Evolutionary conservation across 345 rosid genomes (phyloP).

Genomic region (Bruguiera gymnorhiza): DNA sequence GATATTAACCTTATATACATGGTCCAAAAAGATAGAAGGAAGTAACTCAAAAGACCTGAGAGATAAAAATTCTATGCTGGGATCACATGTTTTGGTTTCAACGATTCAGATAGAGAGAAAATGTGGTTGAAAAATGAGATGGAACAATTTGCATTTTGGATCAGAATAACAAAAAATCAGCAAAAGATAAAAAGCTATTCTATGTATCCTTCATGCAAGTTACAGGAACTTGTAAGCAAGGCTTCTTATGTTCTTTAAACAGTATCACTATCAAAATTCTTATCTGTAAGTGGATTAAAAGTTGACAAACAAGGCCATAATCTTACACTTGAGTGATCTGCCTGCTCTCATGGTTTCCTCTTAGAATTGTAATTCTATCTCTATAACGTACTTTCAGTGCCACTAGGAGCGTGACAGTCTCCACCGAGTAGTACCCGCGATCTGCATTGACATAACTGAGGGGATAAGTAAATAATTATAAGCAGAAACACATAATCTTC

Average conservation of each 20-base stretch:
- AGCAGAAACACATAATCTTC: neutral
- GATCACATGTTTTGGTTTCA: neutral
- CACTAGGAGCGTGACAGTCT: constrained; percentile 96
- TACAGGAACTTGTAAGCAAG: too few relatives aligned
- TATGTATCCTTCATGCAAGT: too few relatives aligned
- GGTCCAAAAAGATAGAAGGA: neutral
- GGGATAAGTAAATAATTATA: neutral
- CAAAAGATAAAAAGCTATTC: too few relatives aligned
- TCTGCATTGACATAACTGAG: constrained; percentile 50
- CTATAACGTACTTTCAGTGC: constrained; percentile 94
- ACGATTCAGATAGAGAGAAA: neutral
- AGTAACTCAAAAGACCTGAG: neutral
- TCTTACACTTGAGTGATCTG: constrained; percentile 99
- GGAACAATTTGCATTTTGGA: too few relatives aligned
- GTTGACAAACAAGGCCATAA: neutral
- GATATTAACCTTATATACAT: too few relatives aligned
- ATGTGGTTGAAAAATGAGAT: neutral
- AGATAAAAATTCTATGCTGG: neutral
- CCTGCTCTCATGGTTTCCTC: constrained; percentile 99
- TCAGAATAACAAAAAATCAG: too few relatives aligned
- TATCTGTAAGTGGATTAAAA: neutral
- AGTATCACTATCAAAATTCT: neutral
- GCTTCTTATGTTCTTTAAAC: neutral
- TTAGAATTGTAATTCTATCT: constrained; percentile 87
- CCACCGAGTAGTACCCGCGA: constrained; percentile 98